Evolutionary conservation across 305 asterid species (phyloP), one percentile per base, ranked within the genome.

Genomic region (Fraxinus platypoda): DNA sequence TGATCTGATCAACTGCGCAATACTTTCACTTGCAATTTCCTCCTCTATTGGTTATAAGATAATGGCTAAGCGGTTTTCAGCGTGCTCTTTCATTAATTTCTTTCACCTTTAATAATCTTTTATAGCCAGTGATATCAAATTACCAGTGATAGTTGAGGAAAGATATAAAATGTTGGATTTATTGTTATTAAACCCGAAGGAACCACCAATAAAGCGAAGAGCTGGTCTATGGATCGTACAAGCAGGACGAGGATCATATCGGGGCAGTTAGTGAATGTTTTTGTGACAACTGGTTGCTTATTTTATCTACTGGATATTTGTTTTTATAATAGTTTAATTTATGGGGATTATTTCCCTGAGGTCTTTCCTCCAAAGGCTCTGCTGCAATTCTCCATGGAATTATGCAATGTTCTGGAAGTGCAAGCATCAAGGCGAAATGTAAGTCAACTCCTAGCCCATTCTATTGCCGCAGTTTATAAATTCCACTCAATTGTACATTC

Each of bases 161-260:
- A 86, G 80, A 41, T 75, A 28, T 77, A 85, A 33, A 68, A 90
- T 87, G 90, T 91, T 94, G 97, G 92, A 88, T 81, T 43, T 38
- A 62, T 78, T 84, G 81, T 82, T 90, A 68, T 86, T 90, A 84
- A 91, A 90, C 84, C 91, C 94, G 7, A 87, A 85, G 88, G 98
- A 93, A 84, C 98, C 97, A 84, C 96, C 96, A 75, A 90, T 90
- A 90, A 95, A 93, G 85, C 89, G 97, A 84, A 93, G 97, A 91
- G 94, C 95, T 84, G 97, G 96, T 83, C 85, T 94, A 75, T 81
- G 93, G 89, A 89, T 91, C 78, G 94, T 91, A 38, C 99, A 95
- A 80, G 99, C 98, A 30, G 99, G 99, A 88, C 88, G 99, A 90
- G 97, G 96, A 76, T 94, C 99, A 25, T 95, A 95, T 87, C 84